Evolutionary conservation across 2,329 filamentous ascomycete genomes (phyloP).

Genomic region (Colletotrichum sp.): DNA sequence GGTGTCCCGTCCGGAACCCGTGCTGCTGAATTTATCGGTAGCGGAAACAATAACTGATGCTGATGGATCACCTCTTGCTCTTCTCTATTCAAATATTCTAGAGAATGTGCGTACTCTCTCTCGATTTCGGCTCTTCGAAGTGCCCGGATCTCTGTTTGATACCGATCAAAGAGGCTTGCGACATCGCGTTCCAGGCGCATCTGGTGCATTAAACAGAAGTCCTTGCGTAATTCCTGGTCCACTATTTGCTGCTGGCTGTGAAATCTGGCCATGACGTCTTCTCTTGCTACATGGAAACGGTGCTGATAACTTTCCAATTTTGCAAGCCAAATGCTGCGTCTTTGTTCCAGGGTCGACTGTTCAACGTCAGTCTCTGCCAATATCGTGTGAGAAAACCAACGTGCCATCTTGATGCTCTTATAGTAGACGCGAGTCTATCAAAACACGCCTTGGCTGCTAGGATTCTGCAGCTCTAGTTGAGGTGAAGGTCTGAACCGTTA

Average conservation of each 20-base stretch:
- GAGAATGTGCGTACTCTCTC: too few relatives aligned
- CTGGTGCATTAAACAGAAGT: background rate
- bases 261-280: background rate
- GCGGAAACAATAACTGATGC: too few relatives aligned
- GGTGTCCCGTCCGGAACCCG: too few relatives aligned
- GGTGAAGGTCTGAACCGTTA: background rate
- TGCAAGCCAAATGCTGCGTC: background rate
- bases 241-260: background rate
- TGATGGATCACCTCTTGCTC: too few relatives aligned
- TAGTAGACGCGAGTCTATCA: rapidly evolving
- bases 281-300: background rate
- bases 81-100: too few relatives aligned
- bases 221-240: background rate
- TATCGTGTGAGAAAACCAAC: background rate
- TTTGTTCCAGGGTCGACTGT: background rate
- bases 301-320: background rate
- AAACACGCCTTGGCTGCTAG: background rate
- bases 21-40: too few relatives aligned
- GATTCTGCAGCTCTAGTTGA: background rate
- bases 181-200: background rate
- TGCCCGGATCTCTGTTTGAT: too few relatives aligned
- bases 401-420: background rate
- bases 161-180: too few relatives aligned
- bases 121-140: too few relatives aligned
- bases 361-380: background rate